phyloP scores from a whole-genome alignment of 768 basidiomycete species.

The Antrodiella citrinella region DNA sequence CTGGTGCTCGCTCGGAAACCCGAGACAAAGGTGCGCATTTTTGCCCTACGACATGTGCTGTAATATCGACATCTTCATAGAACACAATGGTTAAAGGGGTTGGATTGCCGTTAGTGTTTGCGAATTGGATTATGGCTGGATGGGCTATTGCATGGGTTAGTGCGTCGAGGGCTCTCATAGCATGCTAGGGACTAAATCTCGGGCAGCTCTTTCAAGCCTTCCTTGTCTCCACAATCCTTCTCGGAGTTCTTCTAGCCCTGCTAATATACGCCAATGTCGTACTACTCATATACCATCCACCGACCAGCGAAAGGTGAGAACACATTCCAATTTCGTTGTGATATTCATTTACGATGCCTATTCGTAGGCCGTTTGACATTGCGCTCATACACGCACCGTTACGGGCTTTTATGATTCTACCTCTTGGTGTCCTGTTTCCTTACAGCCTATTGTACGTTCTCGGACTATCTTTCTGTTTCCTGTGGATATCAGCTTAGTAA shows the following conservation, averaged over 20 bases:
- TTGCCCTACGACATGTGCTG: neutral
- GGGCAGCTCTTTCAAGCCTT: slow-evolving; percentile 66
- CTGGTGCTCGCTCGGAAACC: slow-evolving; percentile 62
- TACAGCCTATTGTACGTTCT: slow-evolving; percentile 48
- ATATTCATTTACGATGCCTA: no score
- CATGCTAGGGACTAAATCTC: slow-evolving; percentile 1
- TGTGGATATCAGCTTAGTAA: neutral
- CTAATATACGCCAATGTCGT: slow-evolving; percentile 76
- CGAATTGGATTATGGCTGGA: slow-evolving; percentile 73
- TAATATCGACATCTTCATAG: slow-evolving; percentile 25
- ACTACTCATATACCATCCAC: slow-evolving; percentile 65
- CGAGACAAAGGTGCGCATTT: slow-evolving; percentile 64
- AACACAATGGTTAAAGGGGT: slow-evolving; percentile 68
- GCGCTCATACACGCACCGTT: slow-evolving; percentile 85
- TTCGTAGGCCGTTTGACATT: slow-evolving; percentile 56
- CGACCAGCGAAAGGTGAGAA: slow-evolving; percentile 30
- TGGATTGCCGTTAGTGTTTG: slow-evolving; percentile 65
- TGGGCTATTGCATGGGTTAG: slow-evolving; percentile 77
- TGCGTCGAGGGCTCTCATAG: neutral
- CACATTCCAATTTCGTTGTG: neutral
- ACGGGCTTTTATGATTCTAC: slow-evolving; percentile 52
- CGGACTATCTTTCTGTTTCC: neutral
- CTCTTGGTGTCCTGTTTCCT: slow-evolving; percentile 50
- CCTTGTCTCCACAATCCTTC: slow-evolving; percentile 63
- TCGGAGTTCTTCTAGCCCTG: slow-evolving; percentile 60